These are phyloP conservation scores for Calonectria ilicicola DNA, from an alignment of 2,329 filamentous ascomycete species.

Conservation along the genomic window DNA sequence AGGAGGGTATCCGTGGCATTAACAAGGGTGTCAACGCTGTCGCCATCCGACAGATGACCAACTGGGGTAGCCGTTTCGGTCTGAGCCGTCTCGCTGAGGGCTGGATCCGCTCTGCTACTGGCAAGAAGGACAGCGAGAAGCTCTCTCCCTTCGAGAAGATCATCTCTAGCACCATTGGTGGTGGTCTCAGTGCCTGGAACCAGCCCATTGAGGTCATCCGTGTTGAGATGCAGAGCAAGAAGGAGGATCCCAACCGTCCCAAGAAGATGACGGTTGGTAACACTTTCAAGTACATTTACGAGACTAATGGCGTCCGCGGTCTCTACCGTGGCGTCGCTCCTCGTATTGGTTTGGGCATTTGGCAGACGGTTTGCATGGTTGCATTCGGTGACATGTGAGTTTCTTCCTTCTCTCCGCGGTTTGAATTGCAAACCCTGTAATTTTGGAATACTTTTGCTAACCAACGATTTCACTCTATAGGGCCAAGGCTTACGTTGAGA, in stretches of 20 bases:
- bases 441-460: constrained; percentile 1
- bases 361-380: constrained; percentile 99
- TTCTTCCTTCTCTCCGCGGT: constrained; percentile 13
- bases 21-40: constrained; percentile 99
- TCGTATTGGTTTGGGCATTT: constrained; percentile 93
- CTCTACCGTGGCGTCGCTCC: constrained; percentile 96
- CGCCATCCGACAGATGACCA: constrained; percentile 98
- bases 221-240: constrained; percentile 99
- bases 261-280: constrained; percentile 99
- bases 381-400: constrained; percentile 96
- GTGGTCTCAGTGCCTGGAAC: constrained; percentile 97
- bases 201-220: constrained; percentile 99
- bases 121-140: constrained; percentile 85
- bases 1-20: constrained; percentile 94
- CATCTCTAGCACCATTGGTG: constrained; percentile 85
- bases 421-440: background rate
- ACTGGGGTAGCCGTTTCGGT: constrained; percentile 98
- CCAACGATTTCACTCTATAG: constrained; percentile 54
- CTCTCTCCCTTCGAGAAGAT: constrained; percentile 89
- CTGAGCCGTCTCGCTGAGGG: constrained; percentile 91
- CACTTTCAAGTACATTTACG: constrained; percentile 88
- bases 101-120: constrained; percentile 81
- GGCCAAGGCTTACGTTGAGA: constrained; percentile 76
- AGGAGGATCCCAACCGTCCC: constrained; percentile 94
- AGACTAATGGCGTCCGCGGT: constrained; percentile 87